These are phyloP conservation scores for Penicillium sclerotiorum DNA, from an alignment of 2,329 filamentous ascomycete genomes.

Conservation along the genomic window DNA sequence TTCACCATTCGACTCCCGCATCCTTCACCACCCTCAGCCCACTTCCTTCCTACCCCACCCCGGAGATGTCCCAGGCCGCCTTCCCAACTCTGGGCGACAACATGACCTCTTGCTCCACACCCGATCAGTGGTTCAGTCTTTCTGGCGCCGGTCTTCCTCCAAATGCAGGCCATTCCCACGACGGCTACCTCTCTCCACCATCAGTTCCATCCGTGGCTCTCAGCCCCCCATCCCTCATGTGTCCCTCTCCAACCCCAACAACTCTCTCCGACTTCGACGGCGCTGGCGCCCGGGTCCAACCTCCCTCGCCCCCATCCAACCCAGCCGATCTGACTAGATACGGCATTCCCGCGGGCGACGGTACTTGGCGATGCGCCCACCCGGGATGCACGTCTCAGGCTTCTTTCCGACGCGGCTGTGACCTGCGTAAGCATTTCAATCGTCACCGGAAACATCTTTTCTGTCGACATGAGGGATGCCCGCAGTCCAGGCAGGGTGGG, in stretches of 20 bases:
- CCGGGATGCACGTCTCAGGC: conserved; percentile 62
- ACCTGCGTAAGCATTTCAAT: conserved; percentile 65
- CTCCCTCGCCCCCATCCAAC: conserved; percentile 15
- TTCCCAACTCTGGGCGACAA: conserved; percentile 11
- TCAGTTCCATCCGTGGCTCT: conserved; percentile 9
- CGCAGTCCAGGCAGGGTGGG: conserved; percentile 58
- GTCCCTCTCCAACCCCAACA: conserved; percentile 16
- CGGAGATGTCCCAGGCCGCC: conserved; percentile 7
- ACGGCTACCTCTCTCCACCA: conserved; percentile 18
- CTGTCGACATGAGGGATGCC: conserved; percentile 61
- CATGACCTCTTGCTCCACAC: conserved; percentile 4
- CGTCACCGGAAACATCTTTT: conserved; percentile 64
- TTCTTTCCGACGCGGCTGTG: conserved; percentile 61
- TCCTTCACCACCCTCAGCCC: neutral
- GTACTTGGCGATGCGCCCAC: conserved; percentile 61
- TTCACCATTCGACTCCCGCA: conserved; percentile 6
- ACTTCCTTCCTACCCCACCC: conserved; percentile 7
- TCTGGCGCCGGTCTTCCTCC: neutral
- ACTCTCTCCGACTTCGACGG: conserved; percentile 22
- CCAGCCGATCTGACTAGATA: conserved; percentile 34
- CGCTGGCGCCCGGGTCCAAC: conserved; percentile 9
- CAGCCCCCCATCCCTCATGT: conserved; percentile 13
- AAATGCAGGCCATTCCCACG: conserved; percentile 4
- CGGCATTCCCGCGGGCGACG: conserved; percentile 33
- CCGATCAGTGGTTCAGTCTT: conserved; percentile 16